Base-by-base conservation (phyloP, 495 filamentous ascomycete species). In the Cercophora newfieldiana region DNA sequence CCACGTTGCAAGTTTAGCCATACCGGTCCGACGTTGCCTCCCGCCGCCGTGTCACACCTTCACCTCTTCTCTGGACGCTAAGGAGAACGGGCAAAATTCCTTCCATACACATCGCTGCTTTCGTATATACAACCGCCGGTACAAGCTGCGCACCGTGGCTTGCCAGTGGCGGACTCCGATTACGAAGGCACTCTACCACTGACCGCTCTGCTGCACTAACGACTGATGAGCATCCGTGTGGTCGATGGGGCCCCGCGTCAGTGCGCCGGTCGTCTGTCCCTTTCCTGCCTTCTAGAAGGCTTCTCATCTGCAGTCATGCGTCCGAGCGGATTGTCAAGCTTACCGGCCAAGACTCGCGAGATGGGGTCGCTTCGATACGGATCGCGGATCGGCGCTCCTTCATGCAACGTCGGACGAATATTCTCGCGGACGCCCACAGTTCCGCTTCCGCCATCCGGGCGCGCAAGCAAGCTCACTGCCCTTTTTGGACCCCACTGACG, bases 1-100 rank as follows among this genome's bases (percentile, higher is more conserved):
- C 25, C 50, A 26, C 50, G 37, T 53, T 53, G 24, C 50, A 53
- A 26, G 6, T 53, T 53, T 53, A 53, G 50, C 50, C 50, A 53
- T 53, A 8, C 16, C 50, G 50, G 50, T 53, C 50, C 50, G 50
- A 53, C n/a, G 24, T 53, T 26, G 50, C 19, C 21, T 22, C n/a
- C 50, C 50, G 50, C 21, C n/a, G 50, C 25, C 50, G 22, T 8
- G 50, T 53, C 22, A 14, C 50, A 53, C 25, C 19, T 44, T 44
- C 10, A 44, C 37, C 12, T 44, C 37, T 8, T 14, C 18, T 16
- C 37, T 12, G 4, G 30, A 33, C 30, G 30, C 30, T 33, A 44
- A 44, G 12, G 21, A 8, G 6, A 47, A 22, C 14, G 50, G 50
- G 21, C 50, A 53, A 24, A 24, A 5, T 19, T 7, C 50, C n/a